Evolutionary conservation across 2,329 filamentous ascomycete genomes (phyloP).

Genomic region (Anthostomella pinea): DNA sequence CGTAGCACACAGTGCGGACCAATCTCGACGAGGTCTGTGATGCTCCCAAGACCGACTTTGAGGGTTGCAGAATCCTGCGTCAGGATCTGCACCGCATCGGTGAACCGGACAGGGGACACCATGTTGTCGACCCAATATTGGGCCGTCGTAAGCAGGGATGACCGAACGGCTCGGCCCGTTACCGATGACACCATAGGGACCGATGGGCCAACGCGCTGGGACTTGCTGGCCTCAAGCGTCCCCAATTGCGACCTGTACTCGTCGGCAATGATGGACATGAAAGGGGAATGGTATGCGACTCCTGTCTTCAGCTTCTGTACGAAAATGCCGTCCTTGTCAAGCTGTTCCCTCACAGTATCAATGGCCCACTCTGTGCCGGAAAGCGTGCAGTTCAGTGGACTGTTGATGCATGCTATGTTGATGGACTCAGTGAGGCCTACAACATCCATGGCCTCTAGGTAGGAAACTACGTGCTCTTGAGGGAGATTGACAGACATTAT

Average conservation of each 20-base stretch:
- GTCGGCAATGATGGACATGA: constrained; percentile 14
- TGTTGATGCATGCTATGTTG: constrained; percentile 30
- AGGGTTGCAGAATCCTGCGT: no score
- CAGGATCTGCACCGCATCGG: constrained; percentile 5
- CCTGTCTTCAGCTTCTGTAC: constrained; percentile 24
- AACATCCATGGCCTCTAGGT: no score
- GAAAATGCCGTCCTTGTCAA: constrained; percentile 21
- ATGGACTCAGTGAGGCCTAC: constrained; percentile 5
- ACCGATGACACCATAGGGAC: constrained; percentile 9
- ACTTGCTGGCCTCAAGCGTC: constrained; percentile 2
- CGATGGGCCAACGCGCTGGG: no score
- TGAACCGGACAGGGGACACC: constrained; percentile 12
- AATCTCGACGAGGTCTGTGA: constrained; percentile 12
- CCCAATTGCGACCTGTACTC: constrained; percentile 13
- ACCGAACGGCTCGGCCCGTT: not conserved
- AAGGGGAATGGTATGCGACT: constrained; percentile 23
- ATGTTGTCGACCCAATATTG: constrained; percentile 31
- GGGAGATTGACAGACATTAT: constrained; percentile 26
- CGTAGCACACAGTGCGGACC: constrained; percentile 9
- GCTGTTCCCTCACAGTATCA: constrained; percentile 17
- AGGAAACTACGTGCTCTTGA: constrained; percentile 8
- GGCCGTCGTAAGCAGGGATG: not conserved
- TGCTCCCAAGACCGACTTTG: not conserved
- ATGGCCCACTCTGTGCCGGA: constrained; percentile 18
- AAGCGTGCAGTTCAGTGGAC: constrained; percentile 25